phyloP scores from a whole-genome alignment of 768 basidiomycete genomes.

The Boletus reticuloceps region DNA sequence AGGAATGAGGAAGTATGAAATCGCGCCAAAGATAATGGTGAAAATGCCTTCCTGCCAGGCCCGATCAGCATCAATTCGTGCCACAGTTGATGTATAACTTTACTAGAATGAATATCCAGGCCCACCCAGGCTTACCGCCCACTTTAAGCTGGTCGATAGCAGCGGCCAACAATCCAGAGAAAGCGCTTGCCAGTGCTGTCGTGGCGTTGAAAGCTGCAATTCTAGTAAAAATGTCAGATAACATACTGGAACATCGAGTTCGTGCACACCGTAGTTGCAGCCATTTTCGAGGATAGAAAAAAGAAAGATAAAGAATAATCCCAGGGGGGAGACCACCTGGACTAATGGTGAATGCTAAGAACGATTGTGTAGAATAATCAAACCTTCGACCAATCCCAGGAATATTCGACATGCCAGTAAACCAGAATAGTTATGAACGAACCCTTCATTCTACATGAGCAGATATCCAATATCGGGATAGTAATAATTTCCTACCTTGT shows the following conservation, averaged over 20 bases:
- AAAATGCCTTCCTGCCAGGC: conserved; percentile 53
- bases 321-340: conserved; percentile 57
- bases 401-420: conserved; percentile 49
- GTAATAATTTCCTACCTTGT: not conserved
- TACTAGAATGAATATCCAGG: conserved; percentile 60
- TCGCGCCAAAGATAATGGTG: conserved; percentile 55
- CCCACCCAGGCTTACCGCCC: conserved; percentile 54
- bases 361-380: not conserved
- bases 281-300: conserved; percentile 37
- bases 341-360: conserved; percentile 1
- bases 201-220: conserved; percentile 37
- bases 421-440: conserved; percentile 50
- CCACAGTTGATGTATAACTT: not conserved
- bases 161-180: conserved; percentile 62
- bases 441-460: conserved; percentile 29
- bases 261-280: conserved; percentile 22
- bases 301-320: conserved; percentile 54
- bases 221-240: conserved; percentile 19
- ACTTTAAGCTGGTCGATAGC: conserved; percentile 55
- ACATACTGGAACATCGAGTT: not conserved
- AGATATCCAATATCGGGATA: not conserved
- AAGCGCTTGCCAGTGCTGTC: conserved; percentile 54
- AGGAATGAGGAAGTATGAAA: conserved; percentile 50
- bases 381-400: conserved; percentile 62
- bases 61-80: not conserved